Base-by-base conservation (phyloP, 1,284 basidiomycete genomes). In the Earliella scabrosa region DNA sequence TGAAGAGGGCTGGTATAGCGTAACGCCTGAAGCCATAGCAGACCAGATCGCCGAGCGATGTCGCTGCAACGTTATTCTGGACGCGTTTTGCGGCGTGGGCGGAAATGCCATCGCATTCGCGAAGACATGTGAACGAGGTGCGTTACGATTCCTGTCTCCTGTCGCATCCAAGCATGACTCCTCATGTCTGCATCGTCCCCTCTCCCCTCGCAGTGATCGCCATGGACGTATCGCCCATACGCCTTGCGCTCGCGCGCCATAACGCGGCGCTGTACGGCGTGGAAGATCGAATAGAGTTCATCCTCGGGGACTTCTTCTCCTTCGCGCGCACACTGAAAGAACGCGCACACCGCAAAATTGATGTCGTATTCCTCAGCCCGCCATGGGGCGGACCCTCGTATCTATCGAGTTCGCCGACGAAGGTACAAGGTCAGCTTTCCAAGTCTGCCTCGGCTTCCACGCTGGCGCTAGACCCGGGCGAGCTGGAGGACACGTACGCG, bases 31-130 rank as follows among this genome's bases (percentile, higher is more conserved):
- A 67, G 81, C 82, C 32, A 88, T 99, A 16, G 97, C 97, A 3
- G 76, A 84, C 58, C 94, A 95, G 68, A 97, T 98, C 45, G 97
- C 97, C 0, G 89, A 95, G 61, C 78, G 96, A 26, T 97, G 96
- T 77, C 81, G 90, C 23, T 95, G 90, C 65, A 87, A 87, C 63
- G 88, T 87, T 2, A 79, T 96, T 47, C 77, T 97, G 24, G 97
- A 99, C 68, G 94, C 95, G 1, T 99, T 98, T 69, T 98, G 95
- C 68, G 97, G 97, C 0, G 96, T 98, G 0, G 97, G 97, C 9
- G 97, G 97, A 3, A 99, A 99, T 67, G 86, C 95, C 1, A 99
- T 99, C 54, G 94, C 95, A 10, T 98, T 99, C 73, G 97, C 97
- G 1, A 86, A 90, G 69, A 97, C 95, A 1, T 98, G 96, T 73